phyloP scores from a whole-genome alignment of 768 basidiomycete genomes.

The Polyporus arcularius region DNA sequence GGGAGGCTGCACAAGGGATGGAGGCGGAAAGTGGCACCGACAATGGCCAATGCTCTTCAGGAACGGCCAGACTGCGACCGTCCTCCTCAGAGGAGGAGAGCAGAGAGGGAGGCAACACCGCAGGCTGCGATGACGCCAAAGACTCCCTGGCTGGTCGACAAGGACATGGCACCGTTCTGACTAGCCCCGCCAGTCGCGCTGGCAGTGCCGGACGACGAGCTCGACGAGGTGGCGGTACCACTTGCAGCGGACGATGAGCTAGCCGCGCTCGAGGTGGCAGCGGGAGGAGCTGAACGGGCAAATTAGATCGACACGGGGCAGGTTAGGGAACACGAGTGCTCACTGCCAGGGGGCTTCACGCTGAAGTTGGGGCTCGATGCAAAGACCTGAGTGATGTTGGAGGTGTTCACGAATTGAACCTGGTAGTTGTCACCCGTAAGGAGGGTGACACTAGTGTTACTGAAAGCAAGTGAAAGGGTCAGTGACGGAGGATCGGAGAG shows the following conservation, averaged over 20 bases:
- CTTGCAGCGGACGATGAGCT: conserved; percentile 16
- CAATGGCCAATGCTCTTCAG: background rate
- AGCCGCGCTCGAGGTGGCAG: conserved; percentile 20
- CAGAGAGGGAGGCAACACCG: conserved; percentile 25
- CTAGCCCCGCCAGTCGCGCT: conserved; percentile 7
- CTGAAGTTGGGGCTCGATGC: conserved; percentile 36
- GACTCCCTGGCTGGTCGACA: conserved; percentile 13
- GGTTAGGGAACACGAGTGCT: conserved; percentile 10
- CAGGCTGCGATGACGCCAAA: conserved; percentile 24
- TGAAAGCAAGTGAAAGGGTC: background rate
- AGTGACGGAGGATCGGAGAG: background rate
- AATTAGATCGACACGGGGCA: background rate
- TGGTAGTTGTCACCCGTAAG: conserved; percentile 29
- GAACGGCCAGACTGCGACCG: background rate
- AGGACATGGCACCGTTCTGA: conserved; percentile 4
- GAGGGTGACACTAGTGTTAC: conserved; percentile 40
- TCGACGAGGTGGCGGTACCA: conserved; percentile 18
- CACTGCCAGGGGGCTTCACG: conserved; percentile 40
- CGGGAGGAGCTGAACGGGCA: conserved; percentile 11
- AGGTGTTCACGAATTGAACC: conserved; percentile 38
- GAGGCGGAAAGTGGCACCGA: background rate
- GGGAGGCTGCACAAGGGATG: conserved; percentile 13
- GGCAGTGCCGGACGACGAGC: conserved; percentile 4
- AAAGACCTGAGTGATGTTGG: conserved; percentile 33
- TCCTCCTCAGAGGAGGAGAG: conserved; percentile 19